Base-by-base conservation (phyloP, 495 filamentous ascomycete genomes). In the Lasiosphaeris hirsuta region DNA sequence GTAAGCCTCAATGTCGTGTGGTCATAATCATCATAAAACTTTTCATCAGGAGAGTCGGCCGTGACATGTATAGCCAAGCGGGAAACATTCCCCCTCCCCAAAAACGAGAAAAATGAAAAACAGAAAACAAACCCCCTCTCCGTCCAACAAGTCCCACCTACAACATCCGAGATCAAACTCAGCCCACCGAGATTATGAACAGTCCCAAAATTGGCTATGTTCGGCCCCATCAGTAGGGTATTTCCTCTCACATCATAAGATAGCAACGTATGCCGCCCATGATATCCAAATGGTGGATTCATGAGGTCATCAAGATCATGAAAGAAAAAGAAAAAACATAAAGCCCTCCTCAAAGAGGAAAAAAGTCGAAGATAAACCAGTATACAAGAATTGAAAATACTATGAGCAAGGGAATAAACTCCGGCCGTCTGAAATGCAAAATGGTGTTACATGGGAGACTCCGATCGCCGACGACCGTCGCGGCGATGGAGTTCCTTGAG, bases 401-500 rank as follows among this genome's bases (percentile, higher is more conserved):
- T 17, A 30, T n/a, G 49, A 42, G 23, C 15, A 44, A 46, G 50
- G 35, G n/a, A 30, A n/a, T n/a, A 42, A 52, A 23, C n/a, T 17
- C 7, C 35, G 23, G 23, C 23, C 23, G 23, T 30, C 5, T 30
- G 34, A 52, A 51, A 45, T 15, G 9, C 42, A 45, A 19, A 34
- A 35, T 54, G 36, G 47, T 46, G 49, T 73, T 63, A 78, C 40
- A 71, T 41, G 7, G 77, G 75, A 11, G 75, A 76, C 56, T 75
- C 69, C 13, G 75, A 75, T 11, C 72, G 68, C 23, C 62, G 67
- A 40, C 60, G 66, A 14, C 64, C 49, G 35, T 70, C 65, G 37
- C 69, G 70, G 39, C 71, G 75, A 54, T 70, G 72, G 58, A 83
- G 67, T 48, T 81, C 74, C 63, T 74, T 78, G 46, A 83, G 71